Evolutionary conservation across 2,329 filamentous ascomycete genomes (phyloP).

Genomic region (Sphaerulina musiva): DNA sequence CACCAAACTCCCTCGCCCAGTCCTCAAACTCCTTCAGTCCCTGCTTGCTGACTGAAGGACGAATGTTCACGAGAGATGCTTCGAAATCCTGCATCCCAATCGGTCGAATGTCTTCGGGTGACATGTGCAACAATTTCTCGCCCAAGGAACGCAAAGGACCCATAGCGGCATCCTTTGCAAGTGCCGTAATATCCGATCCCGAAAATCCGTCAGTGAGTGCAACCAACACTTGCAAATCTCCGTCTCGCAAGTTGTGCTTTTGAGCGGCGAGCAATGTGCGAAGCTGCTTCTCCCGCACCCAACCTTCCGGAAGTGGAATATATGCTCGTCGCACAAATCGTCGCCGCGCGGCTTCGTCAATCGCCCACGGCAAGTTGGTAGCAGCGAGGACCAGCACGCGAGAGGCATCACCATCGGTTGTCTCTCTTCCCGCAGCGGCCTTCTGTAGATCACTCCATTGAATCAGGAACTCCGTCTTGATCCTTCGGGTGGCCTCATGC

Average conservation of each 20-base stretch:
- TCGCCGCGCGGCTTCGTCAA: conserved; percentile 87
- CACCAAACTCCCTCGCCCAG: conserved; percentile 89
- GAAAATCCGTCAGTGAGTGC: conserved; percentile 86
- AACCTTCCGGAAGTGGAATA: conserved; percentile 82
- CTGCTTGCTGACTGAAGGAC: conserved; percentile 80
- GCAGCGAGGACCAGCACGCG: conserved; percentile 89
- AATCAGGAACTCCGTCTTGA: conserved; percentile 96
- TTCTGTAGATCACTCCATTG: conserved; percentile 94
- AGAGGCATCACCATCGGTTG: conserved; percentile 67
- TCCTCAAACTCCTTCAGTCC: conserved; percentile 86
- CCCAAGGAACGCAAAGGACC: conserved; percentile 84
- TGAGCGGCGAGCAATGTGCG: conserved; percentile 76
- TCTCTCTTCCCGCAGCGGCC: conserved; percentile 78
- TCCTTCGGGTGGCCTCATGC: conserved; percentile 84
- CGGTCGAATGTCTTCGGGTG: conserved; percentile 86
- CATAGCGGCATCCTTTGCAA: conserved; percentile 98
- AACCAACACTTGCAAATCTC: conserved; percentile 70
- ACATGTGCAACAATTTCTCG: conserved; percentile 81
- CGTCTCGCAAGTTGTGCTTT: conserved; percentile 68
- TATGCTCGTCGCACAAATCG: conserved; percentile 92
- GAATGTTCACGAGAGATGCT: conserved; percentile 73
- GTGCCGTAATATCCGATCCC: conserved; percentile 89
- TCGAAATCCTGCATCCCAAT: conserved; percentile 79
- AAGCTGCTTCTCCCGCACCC: conserved; percentile 73
- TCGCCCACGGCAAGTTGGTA: conserved; percentile 95